Conservation (phyloP, 2,329 filamentous ascomycete species). For the Pseudohalonectria lignicola region DNA sequence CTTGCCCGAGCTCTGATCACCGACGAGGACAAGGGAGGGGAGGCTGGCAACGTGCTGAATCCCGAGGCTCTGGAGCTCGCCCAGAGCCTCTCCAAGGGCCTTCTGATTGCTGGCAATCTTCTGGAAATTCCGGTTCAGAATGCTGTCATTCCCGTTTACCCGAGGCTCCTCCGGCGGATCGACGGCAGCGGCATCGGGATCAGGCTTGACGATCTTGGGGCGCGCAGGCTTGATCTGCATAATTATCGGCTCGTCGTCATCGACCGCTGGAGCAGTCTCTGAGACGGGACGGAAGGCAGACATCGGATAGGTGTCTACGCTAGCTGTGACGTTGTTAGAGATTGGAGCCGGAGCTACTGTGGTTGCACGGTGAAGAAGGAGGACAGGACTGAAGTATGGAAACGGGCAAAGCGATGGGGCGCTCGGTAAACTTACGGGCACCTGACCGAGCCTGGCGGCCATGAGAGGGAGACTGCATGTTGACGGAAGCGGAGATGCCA, state of each 20-base stretch:
- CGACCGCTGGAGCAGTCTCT: slow-evolving; percentile 3
- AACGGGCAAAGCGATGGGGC: not conserved
- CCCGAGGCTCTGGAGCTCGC: slow-evolving; percentile 59
- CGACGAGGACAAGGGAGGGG: slow-evolving; percentile 72
- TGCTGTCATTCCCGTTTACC: not conserved
- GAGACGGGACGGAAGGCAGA: slow-evolving; percentile 1
- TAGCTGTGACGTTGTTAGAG: too few species aligned
- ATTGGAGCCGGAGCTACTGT: not conserved
- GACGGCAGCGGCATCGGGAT: not conserved
- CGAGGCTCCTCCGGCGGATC: not conserved
- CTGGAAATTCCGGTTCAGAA: slow-evolving; percentile 2
- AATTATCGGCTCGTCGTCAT: slow-evolving; percentile 13
- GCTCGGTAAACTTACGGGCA: slow-evolving; percentile 11
- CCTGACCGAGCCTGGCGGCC: slow-evolving; percentile 9
- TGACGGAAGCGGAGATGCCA: not conserved
- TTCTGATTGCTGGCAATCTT: slow-evolving; percentile 51
- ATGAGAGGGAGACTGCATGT: not conserved
- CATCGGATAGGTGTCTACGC: slow-evolving; percentile 12
- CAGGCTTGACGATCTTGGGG: slow-evolving; percentile 1
- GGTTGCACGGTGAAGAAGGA: not conserved
- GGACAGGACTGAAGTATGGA: not conserved
- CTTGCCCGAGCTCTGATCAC: slow-evolving; percentile 79
- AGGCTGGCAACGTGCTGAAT: slow-evolving; percentile 61
- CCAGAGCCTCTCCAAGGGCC: slow-evolving; percentile 53
- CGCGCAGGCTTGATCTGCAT: slow-evolving; percentile 13